These are phyloP conservation scores for Nadsonia starkeyi-henricii DNA, from an alignment of 1,139 yeast species.

Conservation along the genomic window DNA sequence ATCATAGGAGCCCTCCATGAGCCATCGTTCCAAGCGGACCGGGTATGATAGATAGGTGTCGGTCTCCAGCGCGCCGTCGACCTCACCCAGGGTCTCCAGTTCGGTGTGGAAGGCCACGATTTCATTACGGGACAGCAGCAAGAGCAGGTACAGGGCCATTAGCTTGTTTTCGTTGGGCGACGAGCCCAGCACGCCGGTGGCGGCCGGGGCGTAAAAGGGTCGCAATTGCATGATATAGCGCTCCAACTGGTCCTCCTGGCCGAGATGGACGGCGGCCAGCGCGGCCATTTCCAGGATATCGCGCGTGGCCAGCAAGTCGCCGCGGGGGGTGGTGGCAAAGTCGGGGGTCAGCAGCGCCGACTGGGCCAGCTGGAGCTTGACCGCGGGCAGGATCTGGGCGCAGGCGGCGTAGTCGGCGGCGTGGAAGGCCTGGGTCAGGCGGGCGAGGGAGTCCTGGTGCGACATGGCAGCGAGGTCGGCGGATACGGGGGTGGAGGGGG, in stretches of 20 bases:
- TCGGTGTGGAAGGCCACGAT: slow-evolving; percentile 84
- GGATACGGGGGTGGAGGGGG: no score
- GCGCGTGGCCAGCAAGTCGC: slow-evolving; percentile 67
- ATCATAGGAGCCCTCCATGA: slow-evolving; percentile 94
- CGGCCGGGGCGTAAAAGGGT: slow-evolving; percentile 46
- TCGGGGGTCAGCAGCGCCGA: slow-evolving; percentile 51
- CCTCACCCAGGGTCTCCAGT: slow-evolving; percentile 52
- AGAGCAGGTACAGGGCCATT: slow-evolving; percentile 60
- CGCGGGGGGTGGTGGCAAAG: slow-evolving; percentile 25
- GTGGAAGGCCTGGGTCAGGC: slow-evolving; percentile 32
- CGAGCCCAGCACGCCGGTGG: slow-evolving; percentile 33
- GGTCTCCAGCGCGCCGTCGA: slow-evolving; percentile 33
- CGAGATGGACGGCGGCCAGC: slow-evolving; percentile 50
- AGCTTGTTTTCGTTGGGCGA: slow-evolving; percentile 63
- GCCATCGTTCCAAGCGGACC: slow-evolving; percentile 76
- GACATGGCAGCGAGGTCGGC: background rate
- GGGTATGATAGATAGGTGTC: slow-evolving; percentile 65
- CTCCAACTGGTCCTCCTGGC: slow-evolving; percentile 52
- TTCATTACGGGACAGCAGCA: slow-evolving; percentile 68
- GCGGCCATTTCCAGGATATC: slow-evolving; percentile 82
- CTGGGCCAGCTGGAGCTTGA: slow-evolving; percentile 68
- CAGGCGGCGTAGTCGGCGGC: slow-evolving; percentile 48
- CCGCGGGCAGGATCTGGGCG: slow-evolving; percentile 46
- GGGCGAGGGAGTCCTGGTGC: background rate
- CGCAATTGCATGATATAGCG: slow-evolving; percentile 63